These are phyloP conservation scores for Cladophialophora exuberans DNA, from an alignment of 2,329 filamentous ascomycete species.

Conservation along the genomic window DNA sequence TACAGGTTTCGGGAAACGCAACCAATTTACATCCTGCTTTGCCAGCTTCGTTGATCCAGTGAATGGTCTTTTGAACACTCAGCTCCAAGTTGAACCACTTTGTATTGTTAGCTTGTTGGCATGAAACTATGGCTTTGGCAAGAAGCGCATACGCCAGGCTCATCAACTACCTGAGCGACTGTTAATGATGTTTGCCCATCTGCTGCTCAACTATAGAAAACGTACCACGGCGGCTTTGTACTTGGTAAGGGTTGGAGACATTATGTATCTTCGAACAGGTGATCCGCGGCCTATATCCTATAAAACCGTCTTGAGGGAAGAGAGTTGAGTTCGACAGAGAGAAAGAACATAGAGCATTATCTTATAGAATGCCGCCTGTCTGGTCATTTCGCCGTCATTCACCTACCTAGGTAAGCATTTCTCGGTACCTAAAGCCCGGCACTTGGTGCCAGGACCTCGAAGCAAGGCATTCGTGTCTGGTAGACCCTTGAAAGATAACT, in stretches of 20 bases:
- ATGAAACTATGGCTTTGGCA: background rate
- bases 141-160: background rate
- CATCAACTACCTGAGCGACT: background rate
- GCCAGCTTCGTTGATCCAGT: background rate
- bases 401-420: too few relatives aligned
- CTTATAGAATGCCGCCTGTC: too few relatives aligned
- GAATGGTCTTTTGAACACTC: background rate
- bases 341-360: too few relatives aligned
- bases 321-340: too few relatives aligned
- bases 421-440: too few relatives aligned
- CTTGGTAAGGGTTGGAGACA: slow-evolving; percentile 36
- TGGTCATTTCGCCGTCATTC: too few relatives aligned
- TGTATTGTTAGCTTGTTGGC: background rate
- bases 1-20: slow-evolving; percentile 1
- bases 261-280: too few relatives aligned
- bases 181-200: slow-evolving; percentile 48
- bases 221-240: background rate
- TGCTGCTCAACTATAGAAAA: slow-evolving; percentile 37
- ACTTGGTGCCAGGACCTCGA: too few relatives aligned
- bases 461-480: too few relatives aligned
- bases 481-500: too few relatives aligned
- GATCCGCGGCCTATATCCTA: too few relatives aligned
- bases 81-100: slow-evolving; percentile 2
- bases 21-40: background rate
- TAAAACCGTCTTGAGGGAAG: too few relatives aligned